Base-by-base conservation (phyloP, 495 filamentous ascomycete species). In the Penicillium paradoxum region DNA sequence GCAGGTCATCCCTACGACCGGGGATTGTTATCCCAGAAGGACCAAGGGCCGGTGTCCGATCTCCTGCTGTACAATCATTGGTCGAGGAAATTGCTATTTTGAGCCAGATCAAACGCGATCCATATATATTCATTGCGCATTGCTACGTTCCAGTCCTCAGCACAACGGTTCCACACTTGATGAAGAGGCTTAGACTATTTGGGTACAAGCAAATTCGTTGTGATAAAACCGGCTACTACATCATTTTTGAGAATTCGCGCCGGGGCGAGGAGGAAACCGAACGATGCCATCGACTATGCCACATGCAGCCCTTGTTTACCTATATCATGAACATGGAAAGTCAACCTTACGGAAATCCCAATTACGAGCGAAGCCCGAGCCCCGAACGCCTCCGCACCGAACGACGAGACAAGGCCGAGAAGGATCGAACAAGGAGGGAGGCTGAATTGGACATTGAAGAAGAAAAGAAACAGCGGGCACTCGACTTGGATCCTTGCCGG, bases 281-380 rank as follows among this genome's bases (percentile, higher is more conserved):
- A 30, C 79, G 84, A 38, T 97, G 91, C 66, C 89, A 79, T 58
- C 74, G 80, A 45, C 73, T 82, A 32, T 87, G 84, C 49, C 80
- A 96, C 65, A 83, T 84, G 64, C 82, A 83, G 22, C 77, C 82
- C 1, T 79, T 99, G 40, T 97, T 99, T 74, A 96, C 83, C 5
- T 97, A 97, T 63, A 82, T 79, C 46, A 89, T 99, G 90, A 82
- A 83, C 37, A 96, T 99, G 91, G 85, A 91, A 63, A 83, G 84
- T 55, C 83, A 90, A 45, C 73, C 76, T 30, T 83, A 83, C 55
- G 86, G 83, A 8, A 87, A 88, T 56, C 83, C 81, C 36, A 69
- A 80, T 59, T 81, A 88, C 62, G 74, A 85, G 68, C 71, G 81
- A 63, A 80, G 83, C 63, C 78, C 84, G 45, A 82, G 79, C 55